A percentile compares a stretch with the other conserved stretches of the same genome.
These are phyloP conservation scores for Psidium guajava DNA, from an alignment of 345 rosid species.

Conservation along the genomic window DNA sequence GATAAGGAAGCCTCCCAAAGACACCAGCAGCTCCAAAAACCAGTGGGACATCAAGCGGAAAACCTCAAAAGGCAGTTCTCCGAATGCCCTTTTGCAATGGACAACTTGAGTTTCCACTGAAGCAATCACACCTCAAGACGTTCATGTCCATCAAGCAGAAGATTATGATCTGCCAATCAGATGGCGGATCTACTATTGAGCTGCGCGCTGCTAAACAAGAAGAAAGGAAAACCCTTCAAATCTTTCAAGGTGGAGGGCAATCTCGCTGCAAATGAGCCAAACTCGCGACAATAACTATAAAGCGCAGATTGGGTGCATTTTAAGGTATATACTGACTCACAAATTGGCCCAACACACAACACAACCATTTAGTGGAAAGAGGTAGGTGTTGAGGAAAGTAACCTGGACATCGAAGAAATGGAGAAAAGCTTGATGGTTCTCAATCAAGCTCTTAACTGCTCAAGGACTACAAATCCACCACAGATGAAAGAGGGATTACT, in stretches of 20 bases:
- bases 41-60: background rate
- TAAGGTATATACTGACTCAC: background rate
- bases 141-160: background rate
- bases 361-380: background rate
- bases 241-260: slow-evolving; percentile 21
- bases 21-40: background rate
- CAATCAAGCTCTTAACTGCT: slow-evolving; percentile 15
- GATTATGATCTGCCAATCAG: slow-evolving; percentile 2
- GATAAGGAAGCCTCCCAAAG: background rate
- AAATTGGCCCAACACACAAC: slow-evolving; percentile 12
- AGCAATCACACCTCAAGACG: background rate
- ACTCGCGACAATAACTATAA: slow-evolving; percentile 1
- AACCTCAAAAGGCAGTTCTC: slow-evolving; percentile 6
- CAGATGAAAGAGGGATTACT: slow-evolving; percentile 1
- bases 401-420: slow-evolving; percentile 20
- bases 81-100: slow-evolving; percentile 10
- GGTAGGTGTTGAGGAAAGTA: slow-evolving; percentile 3
- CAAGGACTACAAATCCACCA: background rate
- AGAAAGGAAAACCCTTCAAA: slow-evolving; percentile 19
- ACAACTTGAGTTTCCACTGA: background rate
- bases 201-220: slow-evolving; percentile 28
- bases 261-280: slow-evolving; percentile 12
- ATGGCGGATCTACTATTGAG: slow-evolving; percentile 10
- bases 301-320: slow-evolving; percentile 18
- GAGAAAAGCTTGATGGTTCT: slow-evolving; percentile 11